A percentile compares a stretch with the other conserved stretches of the same genome.
Evolutionary conservation across 192 early-diverging fungal genomes (phyloP).

Genomic region (Jimgerdemannia lactiflua): DNA sequence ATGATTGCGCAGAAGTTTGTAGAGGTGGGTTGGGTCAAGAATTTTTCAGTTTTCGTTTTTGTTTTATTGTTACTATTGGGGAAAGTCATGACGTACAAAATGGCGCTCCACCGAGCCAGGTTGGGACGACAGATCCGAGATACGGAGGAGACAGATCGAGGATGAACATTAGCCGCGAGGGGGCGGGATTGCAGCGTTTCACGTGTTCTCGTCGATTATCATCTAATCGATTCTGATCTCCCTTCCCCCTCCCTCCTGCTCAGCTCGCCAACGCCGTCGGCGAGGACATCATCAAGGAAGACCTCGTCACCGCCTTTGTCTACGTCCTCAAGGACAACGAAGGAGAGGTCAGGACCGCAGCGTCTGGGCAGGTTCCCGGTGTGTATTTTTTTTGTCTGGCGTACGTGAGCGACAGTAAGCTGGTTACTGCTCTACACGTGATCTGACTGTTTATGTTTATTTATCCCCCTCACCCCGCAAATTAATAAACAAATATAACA

Average conservation of each 20-base stretch:
- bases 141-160: no score
- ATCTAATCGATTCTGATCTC: background rate
- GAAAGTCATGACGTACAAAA: no score
- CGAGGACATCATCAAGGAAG: slow-evolving; percentile 74
- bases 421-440: background rate
- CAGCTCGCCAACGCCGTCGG: slow-evolving; percentile 84
- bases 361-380: slow-evolving; percentile 89
- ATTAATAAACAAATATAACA: slow-evolving; percentile 2
- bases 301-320: slow-evolving; percentile 85
- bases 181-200: background rate
- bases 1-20: slow-evolving; percentile 99
- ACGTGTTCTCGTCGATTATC: background rate
- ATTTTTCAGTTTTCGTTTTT: slow-evolving; percentile 6
- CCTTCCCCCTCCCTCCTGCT: background rate
- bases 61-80: background rate
- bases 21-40: slow-evolving; percentile 45
- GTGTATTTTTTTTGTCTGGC: background rate
- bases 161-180: background rate
- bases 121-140: no score
- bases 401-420: background rate
- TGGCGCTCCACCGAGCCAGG: no score
- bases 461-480: no score
- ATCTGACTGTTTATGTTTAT: background rate
- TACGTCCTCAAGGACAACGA: slow-evolving; percentile 92
- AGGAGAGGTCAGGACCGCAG: slow-evolving; percentile 96